Percentiles rank a stretch among this genome's conserved stretches.
Conservation (phyloP, 2,329 filamentous ascomycete genomes). For the Exophiala sp. region DNA sequence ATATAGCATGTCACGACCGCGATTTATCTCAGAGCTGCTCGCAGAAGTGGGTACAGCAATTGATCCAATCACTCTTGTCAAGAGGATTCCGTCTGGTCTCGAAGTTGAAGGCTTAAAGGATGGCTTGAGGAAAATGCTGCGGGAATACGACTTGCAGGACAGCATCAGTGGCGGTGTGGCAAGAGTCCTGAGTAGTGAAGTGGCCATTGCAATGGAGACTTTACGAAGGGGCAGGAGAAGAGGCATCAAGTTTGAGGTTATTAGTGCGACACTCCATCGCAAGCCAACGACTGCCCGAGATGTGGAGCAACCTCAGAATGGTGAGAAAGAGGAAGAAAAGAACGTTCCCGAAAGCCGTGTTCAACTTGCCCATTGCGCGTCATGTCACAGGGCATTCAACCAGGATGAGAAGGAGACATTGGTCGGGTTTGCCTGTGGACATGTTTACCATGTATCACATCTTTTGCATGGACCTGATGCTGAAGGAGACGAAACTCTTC, state of each 20-base stretch:
- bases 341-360: conserved; percentile 3
- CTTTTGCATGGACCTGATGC: conserved; percentile 45
- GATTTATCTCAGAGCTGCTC: conserved; percentile 85
- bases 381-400: conserved; percentile 22
- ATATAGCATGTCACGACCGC: conserved; percentile 96
- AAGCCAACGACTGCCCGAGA: background rate
- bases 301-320: background rate
- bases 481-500: conserved; percentile 29
- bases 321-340: background rate
- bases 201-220: conserved; percentile 75
- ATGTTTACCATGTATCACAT: conserved; percentile 64
- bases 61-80: conserved; percentile 83
- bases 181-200: conserved; percentile 79
- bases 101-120: conserved; percentile 88
- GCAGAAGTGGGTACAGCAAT: conserved; percentile 94
- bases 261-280: background rate
- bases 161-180: conserved; percentile 90
- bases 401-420: conserved; percentile 53
- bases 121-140: conserved; percentile 83
- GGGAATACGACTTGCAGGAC: conserved; percentile 92
- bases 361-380: conserved; percentile 24
- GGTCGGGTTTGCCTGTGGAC: conserved; percentile 65
- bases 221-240: conserved; percentile 75
- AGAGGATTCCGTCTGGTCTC: conserved; percentile 85
- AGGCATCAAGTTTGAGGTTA: conserved; percentile 84